These are phyloP conservation scores for Penstemon barbatus DNA, from an alignment of 257 asterid genomes.

Conservation along the genomic window DNA sequence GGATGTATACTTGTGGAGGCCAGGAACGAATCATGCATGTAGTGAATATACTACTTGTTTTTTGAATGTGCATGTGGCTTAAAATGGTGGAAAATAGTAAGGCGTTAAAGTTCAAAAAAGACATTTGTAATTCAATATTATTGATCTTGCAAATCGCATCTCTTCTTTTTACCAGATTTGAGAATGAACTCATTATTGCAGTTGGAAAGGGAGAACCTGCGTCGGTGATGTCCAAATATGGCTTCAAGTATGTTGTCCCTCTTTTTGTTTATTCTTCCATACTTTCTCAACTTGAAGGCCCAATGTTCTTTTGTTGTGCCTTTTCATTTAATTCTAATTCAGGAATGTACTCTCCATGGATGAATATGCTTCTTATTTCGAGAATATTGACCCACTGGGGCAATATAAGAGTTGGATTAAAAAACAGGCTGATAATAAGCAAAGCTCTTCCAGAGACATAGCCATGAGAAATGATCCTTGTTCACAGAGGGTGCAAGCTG, in stretches of 20 bases:
- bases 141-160: constrained; percentile 16
- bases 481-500: constrained; percentile 77
- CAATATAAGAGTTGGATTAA: constrained; percentile 62
- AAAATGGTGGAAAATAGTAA: neutral
- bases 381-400: constrained; percentile 82
- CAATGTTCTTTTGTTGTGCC: constrained; percentile 27
- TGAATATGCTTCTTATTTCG: constrained; percentile 75
- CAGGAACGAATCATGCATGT: constrained; percentile 20
- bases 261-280: constrained; percentile 15
- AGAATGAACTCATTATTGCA: constrained; percentile 63
- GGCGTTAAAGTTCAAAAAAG: constrained; percentile 11
- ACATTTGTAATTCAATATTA: constrained; percentile 11
- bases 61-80: neutral
- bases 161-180: constrained; percentile 55
- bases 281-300: constrained; percentile 2
- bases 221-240: constrained; percentile 82
- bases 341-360: constrained; percentile 82
- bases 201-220: constrained; percentile 96
- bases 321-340: constrained; percentile 37
- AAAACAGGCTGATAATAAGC: constrained; percentile 27
- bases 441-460: constrained; percentile 31
- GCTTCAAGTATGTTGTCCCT: constrained; percentile 63
- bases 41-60: neutral
- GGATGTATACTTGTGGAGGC: constrained; percentile 7
- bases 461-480: constrained; percentile 43